Conservation (phyloP, 768 basidiomycete species). For the Crepidotus variabilis region DNA sequence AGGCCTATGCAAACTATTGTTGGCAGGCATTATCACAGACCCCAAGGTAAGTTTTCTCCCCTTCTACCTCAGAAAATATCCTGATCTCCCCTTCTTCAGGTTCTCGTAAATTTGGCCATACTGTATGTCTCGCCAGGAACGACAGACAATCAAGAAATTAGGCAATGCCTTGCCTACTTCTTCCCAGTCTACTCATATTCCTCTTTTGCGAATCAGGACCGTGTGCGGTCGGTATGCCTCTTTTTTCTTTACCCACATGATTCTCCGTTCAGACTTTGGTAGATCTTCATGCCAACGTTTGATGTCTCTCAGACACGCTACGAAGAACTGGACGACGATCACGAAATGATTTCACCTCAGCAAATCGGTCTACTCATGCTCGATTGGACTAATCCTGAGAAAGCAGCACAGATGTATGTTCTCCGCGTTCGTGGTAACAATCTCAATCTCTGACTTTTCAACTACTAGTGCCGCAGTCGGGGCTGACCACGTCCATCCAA, state of each 20-base stretch:
- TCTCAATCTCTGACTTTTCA: conserved; percentile 5
- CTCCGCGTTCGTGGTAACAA: not conserved
- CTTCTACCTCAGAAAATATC: not conserved
- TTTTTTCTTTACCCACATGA: not conserved
- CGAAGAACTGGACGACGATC: conserved; percentile 64
- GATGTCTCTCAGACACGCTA: conserved; percentile 54
- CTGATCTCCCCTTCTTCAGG: conserved; percentile 18
- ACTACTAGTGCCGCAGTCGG: conserved; percentile 13
- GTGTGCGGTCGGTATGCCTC: conserved; percentile 43
- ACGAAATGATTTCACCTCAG: conserved; percentile 67
- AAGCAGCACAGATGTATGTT: conserved; percentile 46
- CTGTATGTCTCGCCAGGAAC: conserved; percentile 88
- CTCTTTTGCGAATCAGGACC: conserved; percentile 70
- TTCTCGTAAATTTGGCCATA: conserved; percentile 36
- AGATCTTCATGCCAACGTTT: conserved; percentile 74
- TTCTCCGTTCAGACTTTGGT: conserved; percentile 1
- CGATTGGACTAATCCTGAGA: conserved; percentile 87
- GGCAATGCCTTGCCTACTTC: conserved; percentile 94
- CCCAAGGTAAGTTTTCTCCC: conserved; percentile 48
- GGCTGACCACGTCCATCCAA: conserved; percentile 17
- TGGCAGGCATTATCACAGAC: conserved; percentile 81
- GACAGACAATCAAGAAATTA: conserved; percentile 74
- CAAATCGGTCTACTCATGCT: conserved; percentile 78
- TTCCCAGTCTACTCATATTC: conserved; percentile 94
- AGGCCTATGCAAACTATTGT: conserved; percentile 85